Conservation (phyloP, 768 basidiomycete genomes). For the Sarcodon sp. region DNA sequence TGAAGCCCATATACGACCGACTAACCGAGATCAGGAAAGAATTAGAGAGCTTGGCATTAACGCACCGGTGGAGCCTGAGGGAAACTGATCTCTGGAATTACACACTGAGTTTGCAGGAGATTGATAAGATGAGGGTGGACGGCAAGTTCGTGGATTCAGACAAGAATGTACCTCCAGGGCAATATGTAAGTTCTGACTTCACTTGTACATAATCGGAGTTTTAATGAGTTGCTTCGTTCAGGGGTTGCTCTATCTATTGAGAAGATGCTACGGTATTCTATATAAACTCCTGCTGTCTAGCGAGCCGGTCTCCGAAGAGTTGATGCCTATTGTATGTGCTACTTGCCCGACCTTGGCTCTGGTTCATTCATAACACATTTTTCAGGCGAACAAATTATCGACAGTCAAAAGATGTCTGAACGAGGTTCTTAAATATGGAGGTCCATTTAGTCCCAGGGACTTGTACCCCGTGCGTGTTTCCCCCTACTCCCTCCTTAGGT, state of each 20-base stretch:
- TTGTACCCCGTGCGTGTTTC: conserved; percentile 69
- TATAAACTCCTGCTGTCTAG: conserved; percentile 88
- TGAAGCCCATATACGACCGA: conserved; percentile 91
- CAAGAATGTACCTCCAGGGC: conserved; percentile 83
- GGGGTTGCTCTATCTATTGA: conserved; percentile 86
- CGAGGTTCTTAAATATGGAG: conserved; percentile 91
- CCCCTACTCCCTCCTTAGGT: not conserved
- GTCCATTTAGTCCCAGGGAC: conserved; percentile 84
- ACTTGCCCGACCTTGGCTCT: not conserved
- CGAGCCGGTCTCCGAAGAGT: conserved; percentile 94
- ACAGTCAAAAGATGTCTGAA: conserved; percentile 96
- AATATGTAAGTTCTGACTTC: conserved; percentile 60
- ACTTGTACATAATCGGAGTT: not conserved
- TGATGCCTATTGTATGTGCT: conserved; percentile 81
- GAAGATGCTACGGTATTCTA: conserved; percentile 93
- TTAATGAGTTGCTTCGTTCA: conserved; percentile 15
- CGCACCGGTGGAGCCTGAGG: conserved; percentile 92
- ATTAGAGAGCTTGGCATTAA: conserved; percentile 84
- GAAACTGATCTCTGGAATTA: conserved; percentile 95
- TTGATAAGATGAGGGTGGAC: conserved; percentile 94
- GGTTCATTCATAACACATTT: not conserved
- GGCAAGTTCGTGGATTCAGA: conserved; percentile 96
- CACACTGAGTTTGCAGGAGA: conserved; percentile 85
- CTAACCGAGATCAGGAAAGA: conserved; percentile 76
- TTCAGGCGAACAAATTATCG: conserved; percentile 87